Evolutionary conservation across 2,329 filamentous ascomycete species (phyloP), one percentile per base, ranked within the genome.

Genomic region (Tolypocladium guangdongense): DNA sequence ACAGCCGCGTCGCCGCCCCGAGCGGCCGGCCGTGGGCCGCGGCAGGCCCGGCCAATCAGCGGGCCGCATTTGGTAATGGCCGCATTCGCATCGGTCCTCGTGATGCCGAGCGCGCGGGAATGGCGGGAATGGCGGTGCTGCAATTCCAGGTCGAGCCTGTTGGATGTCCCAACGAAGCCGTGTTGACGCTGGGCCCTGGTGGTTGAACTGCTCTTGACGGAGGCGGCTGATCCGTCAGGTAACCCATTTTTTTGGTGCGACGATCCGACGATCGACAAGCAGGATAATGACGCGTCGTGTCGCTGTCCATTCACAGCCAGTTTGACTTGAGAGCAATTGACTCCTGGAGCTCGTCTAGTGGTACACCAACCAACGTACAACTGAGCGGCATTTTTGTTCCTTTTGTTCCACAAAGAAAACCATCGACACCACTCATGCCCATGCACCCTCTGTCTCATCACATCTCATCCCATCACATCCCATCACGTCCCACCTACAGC

Each of bases 51-150:
- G 47, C 64, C 63, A 67, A 66, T 66, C 57, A 61, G 45, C 49
- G 52, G 53, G n/a, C 55, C 51, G 41, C 51, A 51, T 61, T 66
- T 66, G 54, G 59, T 53, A 66, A 66, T 66, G 57, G 27, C 27
- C n/a, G n/a, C n/a, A n/a, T n/a, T n/a, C n/a, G n/a, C n/a, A n/a
- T n/a, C n/a, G n/a, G n/a, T n/a, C n/a, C n/a, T n/a, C n/a, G n/a
- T n/a, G n/a, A n/a, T n/a, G n/a, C n/a, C n/a, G n/a, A n/a, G n/a
- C n/a, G n/a, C n/a, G n/a, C n/a, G n/a, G n/a, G n/a, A n/a, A n/a
- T n/a, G n/a, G n/a, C n/a, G n/a, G n/a, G 41, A 45, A 45, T 45
- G 16, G 41, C 41, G 16, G 18, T 14, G 27, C 18, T 33, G 16
- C 18, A 18, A 32, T 20, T n/a, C 32, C n/a, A n/a, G 24, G 12